phyloP scores from a whole-genome alignment of 2,329 filamentous ascomycete species.

The Hypomyces rosellus region DNA sequence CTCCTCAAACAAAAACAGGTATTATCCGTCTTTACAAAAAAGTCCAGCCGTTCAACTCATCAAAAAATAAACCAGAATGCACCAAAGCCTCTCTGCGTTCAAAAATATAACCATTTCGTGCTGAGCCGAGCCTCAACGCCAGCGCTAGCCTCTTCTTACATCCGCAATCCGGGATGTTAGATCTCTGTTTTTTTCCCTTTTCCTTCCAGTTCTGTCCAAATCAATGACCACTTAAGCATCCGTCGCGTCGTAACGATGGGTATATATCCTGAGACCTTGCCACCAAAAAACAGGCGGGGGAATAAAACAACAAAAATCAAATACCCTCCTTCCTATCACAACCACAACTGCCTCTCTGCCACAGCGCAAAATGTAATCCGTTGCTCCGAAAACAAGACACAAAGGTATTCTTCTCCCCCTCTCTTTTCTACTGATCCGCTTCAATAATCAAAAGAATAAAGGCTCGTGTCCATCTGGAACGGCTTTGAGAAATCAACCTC shows the following conservation, averaged over 20 bases:
- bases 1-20: no score
- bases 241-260: conserved; percentile 18
- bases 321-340: background rate
- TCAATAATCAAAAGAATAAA: conserved; percentile 21
- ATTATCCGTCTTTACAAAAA: no score
- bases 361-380: background rate
- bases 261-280: conserved; percentile 24
- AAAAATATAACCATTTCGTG: conserved; percentile 1
- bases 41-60: no score
- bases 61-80: background rate
- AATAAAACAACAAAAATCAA: conserved; percentile 8
- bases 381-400: background rate
- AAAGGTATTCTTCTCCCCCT: background rate
- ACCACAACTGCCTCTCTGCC: background rate
- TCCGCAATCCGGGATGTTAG: background rate
- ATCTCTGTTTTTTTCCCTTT: background rate
- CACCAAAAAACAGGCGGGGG: conserved; percentile 9
- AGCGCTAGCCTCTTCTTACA: background rate
- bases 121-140: conserved; percentile 10
- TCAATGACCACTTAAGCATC: conserved; percentile 9
- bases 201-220: conserved; percentile 4
- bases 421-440: background rate
- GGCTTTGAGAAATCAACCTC: conserved; percentile 45
- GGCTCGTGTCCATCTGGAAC: conserved; percentile 43
- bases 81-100: background rate